Percentiles rank a stretch among this genome's conserved stretches.
Conservation (phyloP, 1,139 yeast genomes). For the Sugiyamaella grinbergsii region DNA sequence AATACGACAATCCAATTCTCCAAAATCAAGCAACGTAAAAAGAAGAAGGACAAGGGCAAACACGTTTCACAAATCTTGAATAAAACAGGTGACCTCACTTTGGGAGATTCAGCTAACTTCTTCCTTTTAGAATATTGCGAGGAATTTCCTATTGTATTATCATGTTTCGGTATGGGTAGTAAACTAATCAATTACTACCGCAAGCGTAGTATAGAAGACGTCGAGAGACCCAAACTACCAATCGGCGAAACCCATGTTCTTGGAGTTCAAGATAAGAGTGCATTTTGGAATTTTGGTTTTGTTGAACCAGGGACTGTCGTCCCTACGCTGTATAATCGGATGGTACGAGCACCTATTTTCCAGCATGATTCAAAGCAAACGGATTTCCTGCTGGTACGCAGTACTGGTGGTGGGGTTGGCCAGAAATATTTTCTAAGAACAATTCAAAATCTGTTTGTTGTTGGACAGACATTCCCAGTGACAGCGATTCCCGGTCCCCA, state of each 20-base stretch:
- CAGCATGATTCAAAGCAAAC: constrained; percentile 77
- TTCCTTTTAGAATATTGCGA: constrained; percentile 88
- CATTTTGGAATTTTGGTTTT: constrained; percentile 98
- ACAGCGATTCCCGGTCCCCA: constrained; percentile 98
- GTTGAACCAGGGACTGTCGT: constrained; percentile 94
- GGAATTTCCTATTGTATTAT: constrained; percentile 79
- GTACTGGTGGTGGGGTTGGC: constrained; percentile 64
- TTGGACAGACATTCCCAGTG: constrained; percentile 93
- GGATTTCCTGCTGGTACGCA: constrained; percentile 78
- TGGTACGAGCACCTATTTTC: constrained; percentile 91
- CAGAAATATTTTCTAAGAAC: constrained; percentile 64
- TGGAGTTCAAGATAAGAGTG: constrained; percentile 93
- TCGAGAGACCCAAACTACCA: constrained; percentile 80
- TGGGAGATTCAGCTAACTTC: constrained; percentile 79
- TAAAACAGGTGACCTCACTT: constrained; percentile 71
- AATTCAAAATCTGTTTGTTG: constrained; percentile 74
- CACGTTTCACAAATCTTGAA: constrained; percentile 73
- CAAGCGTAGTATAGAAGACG: constrained; percentile 78
- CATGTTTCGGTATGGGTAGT: constrained; percentile 95
- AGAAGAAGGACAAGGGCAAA: constrained; percentile 86
- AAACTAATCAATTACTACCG: constrained; percentile 91
- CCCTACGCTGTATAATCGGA: constrained; percentile 88
- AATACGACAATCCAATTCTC: constrained; percentile 77
- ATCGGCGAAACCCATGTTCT: constrained; percentile 95
- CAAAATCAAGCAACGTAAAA: constrained; percentile 75